phyloP scores from a whole-genome alignment of 2,329 filamentous ascomycete genomes.

The Xylariaceae sp. region DNA sequence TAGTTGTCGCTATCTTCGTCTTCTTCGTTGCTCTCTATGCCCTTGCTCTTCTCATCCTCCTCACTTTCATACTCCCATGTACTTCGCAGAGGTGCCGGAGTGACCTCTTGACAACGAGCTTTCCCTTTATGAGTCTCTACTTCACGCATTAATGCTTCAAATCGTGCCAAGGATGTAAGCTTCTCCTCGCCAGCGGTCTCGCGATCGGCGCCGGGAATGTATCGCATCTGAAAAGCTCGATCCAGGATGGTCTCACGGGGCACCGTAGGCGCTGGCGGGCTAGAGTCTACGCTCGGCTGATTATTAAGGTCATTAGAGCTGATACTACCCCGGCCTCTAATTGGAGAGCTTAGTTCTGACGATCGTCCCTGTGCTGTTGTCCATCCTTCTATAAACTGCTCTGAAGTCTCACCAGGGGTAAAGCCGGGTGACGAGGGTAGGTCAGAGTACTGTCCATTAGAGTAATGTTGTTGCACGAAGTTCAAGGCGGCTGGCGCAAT shows the following conservation, averaged over 20 bases:
- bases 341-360: conserved; percentile 53
- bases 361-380: conserved; percentile 54
- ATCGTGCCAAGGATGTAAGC: conserved; percentile 58
- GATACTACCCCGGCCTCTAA: conserved; percentile 49
- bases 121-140: conserved; percentile 46
- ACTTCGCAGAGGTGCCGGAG: conserved; percentile 39
- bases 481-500: conserved; percentile 39
- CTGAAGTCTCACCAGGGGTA: conserved; percentile 46
- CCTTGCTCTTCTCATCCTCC: conserved; percentile 36
- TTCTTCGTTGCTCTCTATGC: conserved; percentile 37
- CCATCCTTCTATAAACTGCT: conserved; percentile 57
- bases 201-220: conserved; percentile 54
- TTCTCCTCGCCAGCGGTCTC: conserved; percentile 54
- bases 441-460: conserved; percentile 47
- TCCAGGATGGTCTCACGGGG: conserved; percentile 63
- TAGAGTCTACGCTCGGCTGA: conserved; percentile 37
- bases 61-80: conserved; percentile 47
- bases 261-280: conserved; percentile 48
- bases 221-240: conserved; percentile 57
- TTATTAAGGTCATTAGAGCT: conserved; percentile 39
- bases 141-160: conserved; percentile 61
- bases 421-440: conserved; percentile 53
- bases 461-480: conserved; percentile 44
- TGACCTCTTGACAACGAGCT: conserved; percentile 31
- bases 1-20: conserved; percentile 38